These are phyloP conservation scores for Sherardia arvensis DNA, from an alignment of 257 asterid species.

Conservation along the genomic window DNA sequence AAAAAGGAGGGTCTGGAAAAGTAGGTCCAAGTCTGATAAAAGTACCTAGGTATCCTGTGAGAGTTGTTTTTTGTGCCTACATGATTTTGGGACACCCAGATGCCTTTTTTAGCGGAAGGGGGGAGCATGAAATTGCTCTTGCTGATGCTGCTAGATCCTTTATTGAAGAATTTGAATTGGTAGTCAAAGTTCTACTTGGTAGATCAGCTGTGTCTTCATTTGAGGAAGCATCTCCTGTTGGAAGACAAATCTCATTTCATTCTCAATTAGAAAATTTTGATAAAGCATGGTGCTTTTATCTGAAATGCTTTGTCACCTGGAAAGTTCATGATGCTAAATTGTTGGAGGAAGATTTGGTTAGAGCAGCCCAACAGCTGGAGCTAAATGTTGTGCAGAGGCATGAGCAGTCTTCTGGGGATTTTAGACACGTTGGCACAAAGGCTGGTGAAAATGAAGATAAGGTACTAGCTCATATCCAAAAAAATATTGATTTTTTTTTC, in stretches of 20 bases:
- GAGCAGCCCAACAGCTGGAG: conserved; percentile 86
- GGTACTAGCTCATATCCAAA: conserved; percentile 25
- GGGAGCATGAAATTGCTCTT: conserved; percentile 63
- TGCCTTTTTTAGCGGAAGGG: conserved; percentile 76
- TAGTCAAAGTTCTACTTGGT: conserved; percentile 46
- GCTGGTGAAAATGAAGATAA: conserved; percentile 59
- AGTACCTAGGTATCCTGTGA: conserved; percentile 65
- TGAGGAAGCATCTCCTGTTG: conserved; percentile 23
- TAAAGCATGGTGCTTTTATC: conserved; percentile 83
- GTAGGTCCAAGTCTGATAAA: conserved; percentile 10
- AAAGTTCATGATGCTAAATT: conserved; percentile 79
- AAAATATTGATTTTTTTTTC: neutral
- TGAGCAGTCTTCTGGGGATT: conserved; percentile 48
- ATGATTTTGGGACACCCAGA: conserved; percentile 84
- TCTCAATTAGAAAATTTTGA: conserved; percentile 70
- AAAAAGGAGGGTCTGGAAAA: conserved; percentile 20
- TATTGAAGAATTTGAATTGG: conserved; percentile 56
- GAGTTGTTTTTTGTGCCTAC: conserved; percentile 70
- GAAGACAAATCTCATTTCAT: conserved; percentile 35
- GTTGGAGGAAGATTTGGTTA: conserved; percentile 72
- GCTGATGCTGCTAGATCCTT: conserved; percentile 54
- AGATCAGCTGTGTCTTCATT: conserved; percentile 38
- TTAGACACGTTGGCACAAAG: conserved; percentile 47
- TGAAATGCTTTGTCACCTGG: conserved; percentile 91
- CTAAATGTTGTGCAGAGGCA: conserved; percentile 58